These are phyloP conservation scores for Deinandra increscens DNA, from an alignment of 129 eudicot genomes.

Conservation along the genomic window DNA sequence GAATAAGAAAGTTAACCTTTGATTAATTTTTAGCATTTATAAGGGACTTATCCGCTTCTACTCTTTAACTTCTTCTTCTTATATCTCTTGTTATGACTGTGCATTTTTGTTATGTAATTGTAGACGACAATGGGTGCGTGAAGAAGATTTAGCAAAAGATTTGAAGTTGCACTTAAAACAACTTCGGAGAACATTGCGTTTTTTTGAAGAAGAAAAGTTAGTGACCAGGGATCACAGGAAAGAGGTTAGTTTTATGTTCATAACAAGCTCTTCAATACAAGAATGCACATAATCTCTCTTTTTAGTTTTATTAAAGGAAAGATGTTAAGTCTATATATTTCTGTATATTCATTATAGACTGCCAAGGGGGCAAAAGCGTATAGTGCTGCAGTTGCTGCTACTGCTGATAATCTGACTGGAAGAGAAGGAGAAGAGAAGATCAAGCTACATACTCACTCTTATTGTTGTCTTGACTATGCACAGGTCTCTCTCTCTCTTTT, in stretches of 20 bases:
- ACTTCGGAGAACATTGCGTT: conserved; percentile 82
- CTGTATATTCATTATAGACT: conserved; percentile 46
- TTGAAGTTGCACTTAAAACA: conserved; percentile 86
- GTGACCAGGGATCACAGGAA: conserved; percentile 88
- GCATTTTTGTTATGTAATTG: conserved; percentile 8
- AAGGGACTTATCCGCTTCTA: neutral
- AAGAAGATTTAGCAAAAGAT: conserved; percentile 98
- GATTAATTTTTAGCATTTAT: neutral
- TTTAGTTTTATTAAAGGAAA: neutral
- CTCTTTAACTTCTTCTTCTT: neutral
- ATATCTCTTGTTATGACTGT: neutral
- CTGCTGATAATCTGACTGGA: conserved; percentile 65
- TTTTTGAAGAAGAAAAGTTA: conserved; percentile 91
- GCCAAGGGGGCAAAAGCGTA: conserved; percentile 84
- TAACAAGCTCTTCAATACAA: neutral
- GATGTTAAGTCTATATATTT: neutral
- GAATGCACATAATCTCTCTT: conserved; percentile 5
- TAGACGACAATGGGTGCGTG: conserved; percentile 97
- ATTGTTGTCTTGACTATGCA: conserved; percentile 92
- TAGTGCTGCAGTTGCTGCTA: conserved; percentile 91
- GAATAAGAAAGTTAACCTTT: neutral
- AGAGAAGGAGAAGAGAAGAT: conserved; percentile 91
- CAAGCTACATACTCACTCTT: conserved; percentile 90
- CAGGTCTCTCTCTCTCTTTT: conserved; percentile 53
- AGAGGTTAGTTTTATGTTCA: conserved; percentile 54